Percentiles rank a stretch among this genome's conserved stretches.
These are phyloP conservation scores for Musa beccarii DNA, from an alignment of 176 grass and related monocot species.

Conservation along the genomic window DNA sequence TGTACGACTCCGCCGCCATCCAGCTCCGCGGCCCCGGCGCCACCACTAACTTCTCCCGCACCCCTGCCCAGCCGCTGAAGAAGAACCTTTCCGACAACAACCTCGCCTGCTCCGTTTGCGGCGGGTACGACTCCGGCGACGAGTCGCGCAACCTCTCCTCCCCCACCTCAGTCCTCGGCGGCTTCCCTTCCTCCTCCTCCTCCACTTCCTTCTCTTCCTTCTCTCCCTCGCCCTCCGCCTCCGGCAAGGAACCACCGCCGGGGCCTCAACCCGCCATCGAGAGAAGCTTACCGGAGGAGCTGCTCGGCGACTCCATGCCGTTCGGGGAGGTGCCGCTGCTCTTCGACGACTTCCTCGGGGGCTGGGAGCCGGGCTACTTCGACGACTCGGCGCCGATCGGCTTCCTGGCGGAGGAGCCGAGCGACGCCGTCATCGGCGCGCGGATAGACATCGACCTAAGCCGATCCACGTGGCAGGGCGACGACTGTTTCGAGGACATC, in stretches of 20 bases:
- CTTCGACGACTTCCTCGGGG: conserved; percentile 34
- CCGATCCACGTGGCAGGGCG: conserved; percentile 6
- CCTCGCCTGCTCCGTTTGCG: not conserved
- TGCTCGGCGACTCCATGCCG: conserved; percentile 2
- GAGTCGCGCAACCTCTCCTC: conserved; percentile 56
- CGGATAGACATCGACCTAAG: not conserved
- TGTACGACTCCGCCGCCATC: conserved; percentile 27
- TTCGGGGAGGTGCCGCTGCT: conserved; percentile 14
- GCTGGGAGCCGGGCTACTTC: conserved; percentile 17
- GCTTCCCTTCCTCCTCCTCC: not conserved
- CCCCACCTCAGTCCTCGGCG: conserved; percentile 42
- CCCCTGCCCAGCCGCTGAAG: no score
- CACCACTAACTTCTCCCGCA: conserved; percentile 1
- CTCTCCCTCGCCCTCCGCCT: not conserved
- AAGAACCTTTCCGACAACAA: no score
- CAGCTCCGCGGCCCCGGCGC: conserved; percentile 27
- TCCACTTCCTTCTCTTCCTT: not conserved
- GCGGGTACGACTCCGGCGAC: conserved; percentile 52
- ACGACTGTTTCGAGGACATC: conserved; percentile 71
- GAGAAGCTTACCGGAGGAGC: not conserved
- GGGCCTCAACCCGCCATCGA: no score
- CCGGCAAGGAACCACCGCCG: no score
- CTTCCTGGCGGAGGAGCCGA: not conserved
- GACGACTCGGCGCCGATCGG: not conserved
- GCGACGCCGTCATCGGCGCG: not conserved